Evolutionary conservation across 73 alveolate species (phyloP).

Genomic region (Blepharisma stoltei): DNA sequence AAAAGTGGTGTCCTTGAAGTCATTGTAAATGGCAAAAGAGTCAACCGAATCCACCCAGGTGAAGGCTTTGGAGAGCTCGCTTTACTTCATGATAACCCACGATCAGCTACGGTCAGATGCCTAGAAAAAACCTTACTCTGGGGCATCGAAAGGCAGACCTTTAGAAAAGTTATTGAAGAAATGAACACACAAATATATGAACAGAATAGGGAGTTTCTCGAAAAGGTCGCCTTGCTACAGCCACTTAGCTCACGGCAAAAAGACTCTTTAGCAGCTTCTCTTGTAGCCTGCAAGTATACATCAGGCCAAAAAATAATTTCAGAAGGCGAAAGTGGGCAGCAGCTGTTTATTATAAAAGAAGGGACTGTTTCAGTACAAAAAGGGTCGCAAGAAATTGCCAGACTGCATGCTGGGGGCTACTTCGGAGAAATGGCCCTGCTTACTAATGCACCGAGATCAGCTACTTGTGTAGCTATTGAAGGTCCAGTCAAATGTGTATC

Average conservation of each 20-base stretch:
- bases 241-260: conserved; percentile 18
- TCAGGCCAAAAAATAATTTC: conserved; percentile 57
- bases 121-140: conserved; percentile 49
- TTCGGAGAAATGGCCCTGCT: conserved; percentile 54
- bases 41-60: conserved; percentile 39
- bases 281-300: conserved; percentile 25
- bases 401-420: conserved; percentile 50
- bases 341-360: conserved; percentile 65
- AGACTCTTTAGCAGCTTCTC: conserved; percentile 25
- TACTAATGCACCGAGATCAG: conserved; percentile 48
- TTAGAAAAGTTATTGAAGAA: conserved; percentile 64
- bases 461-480: conserved; percentile 46
- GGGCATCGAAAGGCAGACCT: conserved; percentile 81
- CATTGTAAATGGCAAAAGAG: conserved; percentile 25
- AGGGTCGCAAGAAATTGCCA: conserved; percentile 42
- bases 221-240: conserved; percentile 34
- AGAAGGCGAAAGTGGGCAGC: conserved; percentile 81
- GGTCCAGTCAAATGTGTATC: conserved; percentile 31
- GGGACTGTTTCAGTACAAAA: conserved; percentile 62
- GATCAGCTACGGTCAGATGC: conserved; percentile 65
- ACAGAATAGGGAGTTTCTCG: conserved; percentile 46
- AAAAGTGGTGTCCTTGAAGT: conserved; percentile 29
- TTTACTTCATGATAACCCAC: conserved; percentile 56
- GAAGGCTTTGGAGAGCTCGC: conserved; percentile 78
- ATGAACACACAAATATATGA: conserved; percentile 44